Conservation (phyloP, 768 basidiomycete genomes). For the Collybia sp. region DNA sequence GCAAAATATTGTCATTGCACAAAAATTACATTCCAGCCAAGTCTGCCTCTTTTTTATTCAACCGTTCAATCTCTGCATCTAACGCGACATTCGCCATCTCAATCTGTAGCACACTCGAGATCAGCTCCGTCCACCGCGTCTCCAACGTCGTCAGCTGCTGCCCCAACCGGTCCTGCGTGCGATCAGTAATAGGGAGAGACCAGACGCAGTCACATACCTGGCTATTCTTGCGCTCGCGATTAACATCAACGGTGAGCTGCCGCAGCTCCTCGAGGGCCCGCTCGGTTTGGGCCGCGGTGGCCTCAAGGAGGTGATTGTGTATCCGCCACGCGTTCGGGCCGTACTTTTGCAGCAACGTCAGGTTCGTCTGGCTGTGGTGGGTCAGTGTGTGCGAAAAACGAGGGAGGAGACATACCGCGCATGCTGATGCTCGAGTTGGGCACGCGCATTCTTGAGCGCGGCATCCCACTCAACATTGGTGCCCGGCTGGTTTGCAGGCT, state of each 20-base stretch:
- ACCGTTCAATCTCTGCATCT: conserved; percentile 69
- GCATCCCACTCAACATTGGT: conserved; percentile 75
- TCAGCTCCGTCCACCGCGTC: conserved; percentile 88
- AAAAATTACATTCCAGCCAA: conserved; percentile 35
- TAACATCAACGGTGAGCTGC: conserved; percentile 78
- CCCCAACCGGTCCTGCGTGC: conserved; percentile 65
- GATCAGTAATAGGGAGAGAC: neutral
- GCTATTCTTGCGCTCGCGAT: conserved; percentile 81
- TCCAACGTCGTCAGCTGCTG: conserved; percentile 78
- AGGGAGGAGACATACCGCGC: conserved; percentile 50
- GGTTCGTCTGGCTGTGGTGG: conserved; percentile 67
- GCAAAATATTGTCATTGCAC: neutral
- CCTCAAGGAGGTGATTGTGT: conserved; percentile 85
- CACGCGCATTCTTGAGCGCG: conserved; percentile 71
- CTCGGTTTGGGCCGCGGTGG: conserved; percentile 68
- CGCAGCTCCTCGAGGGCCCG: conserved; percentile 71
- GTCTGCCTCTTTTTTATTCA: conserved; percentile 58
- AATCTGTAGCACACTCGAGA: conserved; percentile 87
- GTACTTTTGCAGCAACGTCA: conserved; percentile 78
- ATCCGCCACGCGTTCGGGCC: conserved; percentile 90
- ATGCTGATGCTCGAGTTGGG: conserved; percentile 82
- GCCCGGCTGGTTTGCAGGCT: conserved; percentile 53
- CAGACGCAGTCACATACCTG: conserved; percentile 44
- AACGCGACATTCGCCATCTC: conserved; percentile 93
- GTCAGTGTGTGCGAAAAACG: conserved; percentile 6